Percentiles rank a stretch among this genome's conserved stretches.
phyloP scores from a whole-genome alignment of 2,329 filamentous ascomycete genomes.

The Ophiostoma pallidulum region DNA sequence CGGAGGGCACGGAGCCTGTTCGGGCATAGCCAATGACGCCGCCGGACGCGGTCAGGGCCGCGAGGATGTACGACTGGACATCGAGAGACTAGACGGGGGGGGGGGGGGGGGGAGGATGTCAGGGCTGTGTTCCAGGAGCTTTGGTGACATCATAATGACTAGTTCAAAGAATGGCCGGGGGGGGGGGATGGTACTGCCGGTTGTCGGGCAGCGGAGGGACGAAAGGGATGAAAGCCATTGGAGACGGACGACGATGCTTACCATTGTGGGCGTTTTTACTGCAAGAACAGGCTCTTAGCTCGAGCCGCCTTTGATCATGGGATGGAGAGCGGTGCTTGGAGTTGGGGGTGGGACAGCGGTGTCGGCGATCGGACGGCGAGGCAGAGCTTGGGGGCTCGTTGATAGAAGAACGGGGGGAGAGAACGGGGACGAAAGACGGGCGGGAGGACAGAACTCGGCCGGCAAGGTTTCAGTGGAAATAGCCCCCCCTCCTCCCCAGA shows the following conservation, averaged over 20 bases:
- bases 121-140: no score
- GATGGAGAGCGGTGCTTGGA: neutral
- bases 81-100: slow-evolving; percentile 20
- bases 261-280: slow-evolving; percentile 1
- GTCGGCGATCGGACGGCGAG: neutral
- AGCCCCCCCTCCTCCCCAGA: no score
- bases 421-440: neutral
- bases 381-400: no score
- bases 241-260: neutral
- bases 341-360: neutral
- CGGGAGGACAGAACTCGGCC: neutral
- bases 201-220: no score
- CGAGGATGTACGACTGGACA: slow-evolving; percentile 64
- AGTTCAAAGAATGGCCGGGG: neutral
- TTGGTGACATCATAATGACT: neutral
- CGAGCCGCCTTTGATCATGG: neutral
- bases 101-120: neutral
- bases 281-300: neutral
- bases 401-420: no score
- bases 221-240: no score
- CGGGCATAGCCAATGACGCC: slow-evolving; percentile 79
- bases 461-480: neutral
- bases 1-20: slow-evolving; percentile 77
- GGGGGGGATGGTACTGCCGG: neutral
- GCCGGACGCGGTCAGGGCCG: slow-evolving; percentile 72